Conservation (phyloP, 495 filamentous ascomycete genomes). For the Chaetomidium leptoderma region DNA sequence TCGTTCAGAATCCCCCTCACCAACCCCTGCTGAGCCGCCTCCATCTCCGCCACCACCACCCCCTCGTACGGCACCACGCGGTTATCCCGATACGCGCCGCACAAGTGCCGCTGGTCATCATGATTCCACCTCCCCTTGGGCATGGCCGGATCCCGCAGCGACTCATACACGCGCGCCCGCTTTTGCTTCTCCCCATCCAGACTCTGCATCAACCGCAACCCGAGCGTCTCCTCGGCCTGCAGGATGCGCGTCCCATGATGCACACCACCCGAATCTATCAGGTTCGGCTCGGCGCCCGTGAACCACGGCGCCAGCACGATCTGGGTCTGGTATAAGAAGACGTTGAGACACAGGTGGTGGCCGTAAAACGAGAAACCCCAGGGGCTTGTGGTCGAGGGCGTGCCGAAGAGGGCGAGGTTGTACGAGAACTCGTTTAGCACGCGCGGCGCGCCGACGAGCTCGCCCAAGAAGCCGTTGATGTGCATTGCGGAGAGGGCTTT, state of each 20-base stretch:
- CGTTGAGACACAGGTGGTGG: constrained; percentile 67
- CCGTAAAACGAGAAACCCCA: constrained; percentile 77
- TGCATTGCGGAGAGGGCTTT: constrained; percentile 67
- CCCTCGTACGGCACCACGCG: constrained; percentile 72
- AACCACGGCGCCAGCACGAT: constrained; percentile 67
- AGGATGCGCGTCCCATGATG: constrained; percentile 61
- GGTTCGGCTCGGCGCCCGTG: constrained; percentile 71
- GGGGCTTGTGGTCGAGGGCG: constrained; percentile 47
- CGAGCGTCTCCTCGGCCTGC: constrained; percentile 58
- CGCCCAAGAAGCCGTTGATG: constrained; percentile 74
- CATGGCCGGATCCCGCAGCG: constrained; percentile 59
- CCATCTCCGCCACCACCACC: constrained; percentile 46
- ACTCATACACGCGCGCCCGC: constrained; percentile 52
- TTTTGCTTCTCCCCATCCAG: constrained; percentile 45
- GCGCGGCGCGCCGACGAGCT: constrained; percentile 54
- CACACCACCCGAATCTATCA: constrained; percentile 64
- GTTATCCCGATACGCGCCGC: constrained; percentile 73
- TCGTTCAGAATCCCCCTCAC: constrained; percentile 54
- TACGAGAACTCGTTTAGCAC: constrained; percentile 73
- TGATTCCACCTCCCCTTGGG: constrained; percentile 66
- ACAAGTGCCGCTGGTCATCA: constrained; percentile 67
- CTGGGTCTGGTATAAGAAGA: constrained; percentile 58
- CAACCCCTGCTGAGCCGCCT: constrained; percentile 44
- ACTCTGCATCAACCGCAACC: constrained; percentile 63
- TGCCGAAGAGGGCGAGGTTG: constrained; percentile 64